phyloP scores from a whole-genome alignment of 2,329 filamentous ascomycete genomes.

The Trichoderma sp. region DNA sequence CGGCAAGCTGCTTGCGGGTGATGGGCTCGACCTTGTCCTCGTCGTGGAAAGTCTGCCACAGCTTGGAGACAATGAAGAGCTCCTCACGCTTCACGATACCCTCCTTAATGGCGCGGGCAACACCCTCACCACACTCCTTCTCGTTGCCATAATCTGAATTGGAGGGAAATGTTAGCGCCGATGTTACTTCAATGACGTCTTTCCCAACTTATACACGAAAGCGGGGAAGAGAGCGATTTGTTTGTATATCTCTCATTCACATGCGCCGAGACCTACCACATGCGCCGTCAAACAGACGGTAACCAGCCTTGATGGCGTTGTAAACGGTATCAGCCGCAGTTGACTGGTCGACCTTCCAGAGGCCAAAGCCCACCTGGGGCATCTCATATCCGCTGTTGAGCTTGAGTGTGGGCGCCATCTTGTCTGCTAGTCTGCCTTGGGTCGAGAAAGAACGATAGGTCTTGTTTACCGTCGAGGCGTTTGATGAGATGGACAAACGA shows the following conservation, averaged over 20 bases:
- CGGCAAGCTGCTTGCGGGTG: constrained; percentile 73
- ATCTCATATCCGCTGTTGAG: constrained; percentile 69
- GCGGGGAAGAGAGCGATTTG: neutral
- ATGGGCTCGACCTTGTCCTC: constrained; percentile 76
- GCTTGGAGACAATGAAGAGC: constrained; percentile 90
- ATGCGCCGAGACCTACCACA: constrained; percentile 50
- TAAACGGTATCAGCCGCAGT: constrained; percentile 77
- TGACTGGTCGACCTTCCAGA: constrained; percentile 82
- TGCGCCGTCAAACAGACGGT: constrained; percentile 64
- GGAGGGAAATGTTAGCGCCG: neutral
- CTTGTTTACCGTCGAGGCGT: neutral
- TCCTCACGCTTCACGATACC: constrained; percentile 82
- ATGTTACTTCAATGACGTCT: constrained; percentile 1
- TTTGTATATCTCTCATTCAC: neutral
- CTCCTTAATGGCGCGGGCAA: constrained; percentile 78
- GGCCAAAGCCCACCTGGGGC: constrained; percentile 76
- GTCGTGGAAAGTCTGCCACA: constrained; percentile 92
- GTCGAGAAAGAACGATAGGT: constrained; percentile 24
- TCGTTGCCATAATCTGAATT: constrained; percentile 79
- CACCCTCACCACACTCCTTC: constrained; percentile 74
- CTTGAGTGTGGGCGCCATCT: constrained; percentile 57
- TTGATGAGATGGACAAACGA: constrained; percentile 10
- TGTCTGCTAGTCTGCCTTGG: constrained; percentile 28
- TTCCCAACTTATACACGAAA: neutral
- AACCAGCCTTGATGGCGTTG: constrained; percentile 69